These are phyloP conservation scores for Fusarium sublunatum DNA, from an alignment of 2,329 filamentous ascomycete genomes.

Conservation along the genomic window DNA sequence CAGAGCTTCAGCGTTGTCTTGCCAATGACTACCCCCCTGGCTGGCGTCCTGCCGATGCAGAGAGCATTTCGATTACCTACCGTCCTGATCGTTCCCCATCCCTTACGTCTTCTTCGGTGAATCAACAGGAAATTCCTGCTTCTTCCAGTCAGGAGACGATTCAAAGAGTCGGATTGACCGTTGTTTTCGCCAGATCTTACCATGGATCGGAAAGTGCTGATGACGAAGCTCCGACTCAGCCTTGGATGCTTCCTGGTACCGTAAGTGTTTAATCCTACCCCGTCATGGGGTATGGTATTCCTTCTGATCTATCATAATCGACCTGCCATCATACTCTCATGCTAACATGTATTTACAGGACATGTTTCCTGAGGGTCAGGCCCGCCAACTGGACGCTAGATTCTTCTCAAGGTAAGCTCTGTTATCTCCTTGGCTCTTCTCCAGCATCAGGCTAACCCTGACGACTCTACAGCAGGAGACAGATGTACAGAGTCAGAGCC, in stretches of 20 bases:
- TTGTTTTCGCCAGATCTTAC: neutral
- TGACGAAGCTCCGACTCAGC: neutral
- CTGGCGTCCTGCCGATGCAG: neutral
- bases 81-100: neutral
- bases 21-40: neutral
- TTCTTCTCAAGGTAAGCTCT: conserved; percentile 7
- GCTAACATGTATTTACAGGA: conserved; percentile 7
- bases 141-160: neutral
- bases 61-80: neutral
- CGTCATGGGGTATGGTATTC: neutral
- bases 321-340: neutral
- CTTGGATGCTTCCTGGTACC: conserved; percentile 9
- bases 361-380: neutral
- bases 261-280: conserved; percentile 8
- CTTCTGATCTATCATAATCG: neutral
- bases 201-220: neutral
- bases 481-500: neutral
- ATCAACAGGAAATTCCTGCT: neutral
- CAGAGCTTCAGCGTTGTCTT: neutral
- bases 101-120: too few relatives aligned
- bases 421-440: too few relatives aligned
- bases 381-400: neutral
- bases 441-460: neutral
- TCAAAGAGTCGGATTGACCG: neutral
- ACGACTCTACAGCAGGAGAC: neutral